Conservation (phyloP, 495 filamentous ascomycete genomes). For the Friedmanniomyces simplex region DNA sequence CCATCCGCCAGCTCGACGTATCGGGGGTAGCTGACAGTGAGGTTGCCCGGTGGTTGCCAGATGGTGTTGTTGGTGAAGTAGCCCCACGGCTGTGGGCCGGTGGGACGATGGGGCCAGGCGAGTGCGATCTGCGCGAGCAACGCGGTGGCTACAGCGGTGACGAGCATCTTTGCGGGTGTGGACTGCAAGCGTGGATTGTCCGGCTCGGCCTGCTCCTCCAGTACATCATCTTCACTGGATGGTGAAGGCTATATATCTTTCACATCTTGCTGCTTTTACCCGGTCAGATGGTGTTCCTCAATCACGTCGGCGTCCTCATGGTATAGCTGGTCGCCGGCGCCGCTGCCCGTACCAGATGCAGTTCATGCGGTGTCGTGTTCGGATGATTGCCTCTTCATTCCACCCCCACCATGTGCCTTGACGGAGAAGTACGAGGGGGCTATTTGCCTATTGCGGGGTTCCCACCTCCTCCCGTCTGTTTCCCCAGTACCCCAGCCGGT, state of each 20-base stretch:
- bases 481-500: not conserved
- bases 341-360: not conserved
- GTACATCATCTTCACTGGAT: too few relatives aligned
- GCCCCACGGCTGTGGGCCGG: not conserved
- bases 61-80: slow-evolving; percentile 12
- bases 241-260: not conserved
- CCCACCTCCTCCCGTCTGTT: too few relatives aligned
- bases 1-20: slow-evolving; percentile 16
- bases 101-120: not conserved
- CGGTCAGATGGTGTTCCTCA: not conserved
- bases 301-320: not conserved
- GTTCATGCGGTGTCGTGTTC: not conserved
- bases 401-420: not conserved
- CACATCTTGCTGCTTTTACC: not conserved
- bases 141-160: not conserved
- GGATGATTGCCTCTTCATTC: not conserved
- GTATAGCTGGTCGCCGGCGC: not conserved
- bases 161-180: not conserved
- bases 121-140: not conserved
- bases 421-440: too few relatives aligned
- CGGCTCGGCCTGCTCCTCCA: too few relatives aligned
- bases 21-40: slow-evolving; percentile 12
- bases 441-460: not conserved
- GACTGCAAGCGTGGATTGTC: not conserved
- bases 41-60: slow-evolving; percentile 7